These are phyloP conservation scores for Eucalyptus microcorys DNA, from an alignment of 345 rosid species.

Conservation along the genomic window DNA sequence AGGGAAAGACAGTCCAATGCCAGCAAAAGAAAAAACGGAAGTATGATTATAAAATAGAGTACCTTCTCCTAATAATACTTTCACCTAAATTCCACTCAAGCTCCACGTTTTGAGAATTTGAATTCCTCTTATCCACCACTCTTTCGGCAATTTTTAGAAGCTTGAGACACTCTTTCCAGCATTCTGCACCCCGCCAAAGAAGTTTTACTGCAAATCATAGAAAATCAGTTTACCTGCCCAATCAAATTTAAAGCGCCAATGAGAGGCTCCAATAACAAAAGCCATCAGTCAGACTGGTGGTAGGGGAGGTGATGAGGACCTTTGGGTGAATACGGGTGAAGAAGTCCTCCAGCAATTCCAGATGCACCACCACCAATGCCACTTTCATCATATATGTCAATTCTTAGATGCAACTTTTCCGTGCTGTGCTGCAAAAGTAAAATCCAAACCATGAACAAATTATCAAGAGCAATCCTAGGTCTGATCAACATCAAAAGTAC, in stretches of 20 bases:
- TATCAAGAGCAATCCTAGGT: background rate
- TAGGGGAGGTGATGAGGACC: constrained; percentile 19
- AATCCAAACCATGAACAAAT: background rate
- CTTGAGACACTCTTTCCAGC: constrained; percentile 71
- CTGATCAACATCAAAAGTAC: background rate
- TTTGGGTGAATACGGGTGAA: constrained; percentile 93
- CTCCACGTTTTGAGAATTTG: constrained; percentile 6
- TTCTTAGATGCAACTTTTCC: constrained; percentile 23
- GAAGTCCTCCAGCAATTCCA: constrained; percentile 90
- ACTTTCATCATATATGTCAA: constrained; percentile 80
- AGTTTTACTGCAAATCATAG: constrained; percentile 40
- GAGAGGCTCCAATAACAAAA: background rate
- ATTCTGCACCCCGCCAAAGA: constrained; percentile 81
- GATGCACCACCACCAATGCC: constrained; percentile 96
- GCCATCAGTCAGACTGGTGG: background rate
- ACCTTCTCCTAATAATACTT: constrained; percentile 75
- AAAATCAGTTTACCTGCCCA: background rate
- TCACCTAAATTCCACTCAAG: constrained; percentile 4
- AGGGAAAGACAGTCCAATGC: background rate
- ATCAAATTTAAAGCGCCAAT: background rate
- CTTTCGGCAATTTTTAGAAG: constrained; percentile 58
- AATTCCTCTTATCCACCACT: constrained; percentile 19
- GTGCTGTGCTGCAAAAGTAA: constrained; percentile 39
- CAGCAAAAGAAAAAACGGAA: background rate
- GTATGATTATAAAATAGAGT: background rate